phyloP scores from a whole-genome alignment of 83 land plant genomes.

The Thuja plicata region DNA sequence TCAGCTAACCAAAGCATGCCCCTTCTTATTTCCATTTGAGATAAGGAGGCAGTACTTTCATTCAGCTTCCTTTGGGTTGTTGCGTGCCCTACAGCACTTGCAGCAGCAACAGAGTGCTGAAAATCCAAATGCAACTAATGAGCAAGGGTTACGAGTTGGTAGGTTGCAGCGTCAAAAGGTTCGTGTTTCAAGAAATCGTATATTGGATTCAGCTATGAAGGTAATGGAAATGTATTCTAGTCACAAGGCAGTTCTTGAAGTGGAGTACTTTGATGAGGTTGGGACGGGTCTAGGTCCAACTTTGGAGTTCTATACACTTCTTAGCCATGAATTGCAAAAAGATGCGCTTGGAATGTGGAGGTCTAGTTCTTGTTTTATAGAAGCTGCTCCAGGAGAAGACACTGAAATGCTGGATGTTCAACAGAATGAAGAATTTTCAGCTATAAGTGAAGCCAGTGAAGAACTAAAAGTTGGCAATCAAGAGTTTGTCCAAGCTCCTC shows the following conservation, averaged over 20 bases:
- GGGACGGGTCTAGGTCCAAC: slow-evolving; percentile 99
- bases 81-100: slow-evolving; percentile 42
- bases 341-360: slow-evolving; percentile 86
- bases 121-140: slow-evolving; percentile 33
- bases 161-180: slow-evolving; percentile 69
- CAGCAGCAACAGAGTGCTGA: slow-evolving; percentile 33
- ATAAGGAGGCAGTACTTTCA: slow-evolving; percentile 78
- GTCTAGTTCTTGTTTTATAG: slow-evolving; percentile 24
- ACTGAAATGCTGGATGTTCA: slow-evolving; percentile 5
- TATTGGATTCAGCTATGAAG: slow-evolving; percentile 81
- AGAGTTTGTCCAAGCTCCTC: slow-evolving; percentile 46
- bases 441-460: background rate
- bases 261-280: slow-evolving; percentile 86
- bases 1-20: slow-evolving; percentile 70
- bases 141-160: slow-evolving; percentile 39
- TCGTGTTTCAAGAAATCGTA: slow-evolving; percentile 52
- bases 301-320: slow-evolving; percentile 86
- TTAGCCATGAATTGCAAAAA: slow-evolving; percentile 90
- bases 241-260: slow-evolving; percentile 66
- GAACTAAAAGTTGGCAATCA: slow-evolving; percentile 21
- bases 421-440: background rate
- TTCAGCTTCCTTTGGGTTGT: slow-evolving; percentile 63
- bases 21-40: slow-evolving; percentile 91
- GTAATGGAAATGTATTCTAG: slow-evolving; percentile 76
- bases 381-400: background rate